Base-by-base conservation (phyloP, 2,329 filamentous ascomycete species). In the Ophiostoma ulmi region DNA sequence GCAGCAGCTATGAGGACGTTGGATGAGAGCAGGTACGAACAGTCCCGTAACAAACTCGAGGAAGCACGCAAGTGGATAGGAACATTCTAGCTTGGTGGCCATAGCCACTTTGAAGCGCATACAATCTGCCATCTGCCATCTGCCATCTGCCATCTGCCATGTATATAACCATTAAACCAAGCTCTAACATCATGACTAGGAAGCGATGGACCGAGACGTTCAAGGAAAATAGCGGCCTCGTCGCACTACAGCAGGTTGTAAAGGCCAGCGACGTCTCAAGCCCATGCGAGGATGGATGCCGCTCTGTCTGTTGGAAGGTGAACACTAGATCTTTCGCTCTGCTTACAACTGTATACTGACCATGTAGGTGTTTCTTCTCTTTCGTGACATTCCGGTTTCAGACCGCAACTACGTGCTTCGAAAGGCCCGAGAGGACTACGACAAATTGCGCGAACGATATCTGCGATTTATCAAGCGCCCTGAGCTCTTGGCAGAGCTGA, bases 221-320 rank as follows among this genome's bases (percentile, higher is more conserved):
- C 76, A 82, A 80, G 75, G 82, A 87, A 76, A 84, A 85, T 75
- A 81, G 83, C 70, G 86, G 83, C 75, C 81, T 91, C 72, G 80
- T 81, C n/a, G 85, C 88, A 72, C 81, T 93, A 70, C 88, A 86
- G 79, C 83, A 83, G 74, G 87, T 88, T n/a, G 84, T 92, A 69
- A 87, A 85, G 78, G 81, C 85, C 73, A 85, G 88, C 75, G 85
- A 86, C 22, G 79, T 85, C 20, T 79, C 79, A 13, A 91, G 86
- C 76, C 88, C 90, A 67, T 93, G 90, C 78, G 81, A 88, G 69
- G 83, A 88, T 66, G 93, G 92, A 17, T 87, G 93, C 74, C 88
- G 94, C 70, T 97, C 94, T 3, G 86, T 96, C 52, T 97, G 91
- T 80, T 98, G 94, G 94, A 97, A 97, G 68, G 68, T 61, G 55